A percentile compares a stretch with the other conserved stretches of the same genome.
These are phyloP conservation scores for Aurantiochytrium sp. DNA, from an alignment of 108 stramenopile genomes.

Conservation along the genomic window DNA sequence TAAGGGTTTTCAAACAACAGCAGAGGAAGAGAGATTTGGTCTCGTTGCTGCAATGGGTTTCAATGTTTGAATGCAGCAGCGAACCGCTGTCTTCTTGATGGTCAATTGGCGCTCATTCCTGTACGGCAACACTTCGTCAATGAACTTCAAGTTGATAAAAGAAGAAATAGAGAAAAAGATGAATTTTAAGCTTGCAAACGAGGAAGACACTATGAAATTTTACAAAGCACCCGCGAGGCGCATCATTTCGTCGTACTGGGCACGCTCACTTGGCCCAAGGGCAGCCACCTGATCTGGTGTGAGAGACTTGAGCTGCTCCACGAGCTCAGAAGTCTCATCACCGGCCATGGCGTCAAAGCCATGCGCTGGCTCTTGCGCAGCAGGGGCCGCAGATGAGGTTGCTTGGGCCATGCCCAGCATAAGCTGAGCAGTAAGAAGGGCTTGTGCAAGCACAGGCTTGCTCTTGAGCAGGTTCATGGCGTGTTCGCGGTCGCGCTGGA, in stretches of 20 bases:
- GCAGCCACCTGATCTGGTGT: not conserved
- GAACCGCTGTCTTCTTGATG: no score
- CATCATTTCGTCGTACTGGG: not conserved
- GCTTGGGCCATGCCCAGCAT: conserved; percentile 8
- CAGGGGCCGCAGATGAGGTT: not conserved
- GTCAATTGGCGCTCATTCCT: no score
- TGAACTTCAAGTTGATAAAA: no score
- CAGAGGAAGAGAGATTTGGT: no score
- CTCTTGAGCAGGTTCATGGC: not conserved
- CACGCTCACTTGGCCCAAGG: not conserved
- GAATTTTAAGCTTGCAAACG: no score
- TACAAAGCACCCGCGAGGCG: not conserved
- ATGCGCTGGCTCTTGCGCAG: not conserved
- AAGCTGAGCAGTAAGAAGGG: not conserved
- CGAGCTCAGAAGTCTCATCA: not conserved
- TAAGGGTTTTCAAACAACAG: no score
- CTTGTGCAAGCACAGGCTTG: not conserved
- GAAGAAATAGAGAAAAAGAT: no score
- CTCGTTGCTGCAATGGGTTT: no score
- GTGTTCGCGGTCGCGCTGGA: conserved; percentile 11
- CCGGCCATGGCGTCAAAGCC: not conserved
- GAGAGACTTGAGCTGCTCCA: not conserved
- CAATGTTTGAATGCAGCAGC: no score
- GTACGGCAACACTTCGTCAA: no score
- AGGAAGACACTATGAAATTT: not conserved